A percentile compares a stretch with the other conserved stretches of the same genome.
These are phyloP conservation scores for Dipodascus albidus DNA, from an alignment of 805 yeast genomes.

Conservation along the genomic window DNA sequence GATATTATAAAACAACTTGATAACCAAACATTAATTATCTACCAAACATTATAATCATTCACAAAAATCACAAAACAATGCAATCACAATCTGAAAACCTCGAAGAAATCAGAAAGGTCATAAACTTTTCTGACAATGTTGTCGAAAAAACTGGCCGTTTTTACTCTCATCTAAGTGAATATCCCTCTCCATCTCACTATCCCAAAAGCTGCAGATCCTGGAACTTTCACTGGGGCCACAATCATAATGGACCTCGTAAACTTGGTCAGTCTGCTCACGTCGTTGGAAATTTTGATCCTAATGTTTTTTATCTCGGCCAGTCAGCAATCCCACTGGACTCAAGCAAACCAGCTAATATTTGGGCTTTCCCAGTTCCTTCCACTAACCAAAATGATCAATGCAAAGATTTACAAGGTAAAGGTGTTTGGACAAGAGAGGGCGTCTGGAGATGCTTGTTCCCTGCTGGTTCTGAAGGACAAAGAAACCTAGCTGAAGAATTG, in stretches of 20 bases:
- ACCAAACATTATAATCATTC: too few relatives aligned
- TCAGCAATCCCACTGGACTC: background rate
- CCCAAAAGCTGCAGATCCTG: background rate
- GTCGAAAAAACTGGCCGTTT: background rate
- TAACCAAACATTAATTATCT: too few relatives aligned
- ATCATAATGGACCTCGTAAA: background rate
- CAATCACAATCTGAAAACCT: background rate
- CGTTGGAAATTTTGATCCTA: background rate
- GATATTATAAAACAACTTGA: too few relatives aligned
- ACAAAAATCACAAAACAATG: too few relatives aligned
- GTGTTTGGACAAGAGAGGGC: slow-evolving; percentile 77
- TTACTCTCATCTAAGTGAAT: background rate
- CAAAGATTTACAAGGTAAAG: slow-evolving; percentile 48
- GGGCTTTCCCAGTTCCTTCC: slow-evolving; percentile 49
- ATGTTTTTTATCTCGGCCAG: background rate
- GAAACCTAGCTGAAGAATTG: background rate
- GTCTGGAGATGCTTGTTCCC: slow-evolving; percentile 90
- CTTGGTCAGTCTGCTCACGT: background rate
- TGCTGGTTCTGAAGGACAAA: slow-evolving; percentile 19
- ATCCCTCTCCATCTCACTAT: background rate
- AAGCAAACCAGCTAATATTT: slow-evolving; percentile 27
- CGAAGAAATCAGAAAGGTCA: background rate
- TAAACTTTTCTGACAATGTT: background rate
- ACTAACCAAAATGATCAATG: slow-evolving; percentile 52
- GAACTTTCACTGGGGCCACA: background rate